Evolutionary conservation across 2,329 filamentous ascomycete species (phyloP), one percentile per base, ranked within the genome.

Genomic region (Cryphonectria naterciae): DNA sequence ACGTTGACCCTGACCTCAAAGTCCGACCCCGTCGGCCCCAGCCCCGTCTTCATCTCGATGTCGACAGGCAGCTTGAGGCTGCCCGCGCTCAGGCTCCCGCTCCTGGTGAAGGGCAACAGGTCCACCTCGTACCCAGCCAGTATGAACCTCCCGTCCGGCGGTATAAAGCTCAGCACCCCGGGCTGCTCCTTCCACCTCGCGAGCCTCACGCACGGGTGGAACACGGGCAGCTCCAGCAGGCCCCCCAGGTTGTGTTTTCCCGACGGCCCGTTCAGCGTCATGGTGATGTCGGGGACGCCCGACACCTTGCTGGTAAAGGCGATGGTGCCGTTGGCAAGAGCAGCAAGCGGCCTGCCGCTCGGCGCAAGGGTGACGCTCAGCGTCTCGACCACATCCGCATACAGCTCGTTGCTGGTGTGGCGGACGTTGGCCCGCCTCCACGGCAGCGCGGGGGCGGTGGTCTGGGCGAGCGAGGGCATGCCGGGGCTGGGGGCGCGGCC

Each of bases 341-440:
- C 95, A 10, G 93, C 91, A 32, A 99, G 86, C 1, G 95, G 92
- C 19, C 94, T 88, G 5, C 96, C 96, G 0, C 95, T 98, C 0
- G 96, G 96, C 0, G 96, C 94, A 58, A 98, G 87, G 0, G 92
- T 97, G 56, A 98, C 93, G 1, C 91, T 89, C 0, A 99, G 85
- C 1, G 93, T 94, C 83, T 99, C 96, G 73, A 99, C 90, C 17
- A 99, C 90, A 79, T 99, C 96, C 70, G 97, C 95, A 79, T 98
- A 98, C 75, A 99, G 86, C 81, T 99, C 96, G 81, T 98, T 99
- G 69, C 93, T 97, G 4, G 95, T 98, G 80, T 99, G 96, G 22
- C 95, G 88, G 68, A 99, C 96, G 77, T 97, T 97, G 54, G 93
- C 90, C 72, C 94, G 87, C 73, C 96, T 89, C 96, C 96, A 99